phyloP scores from a whole-genome alignment of 1,139 yeast genomes.

The Geotrichum candidum region DNA sequence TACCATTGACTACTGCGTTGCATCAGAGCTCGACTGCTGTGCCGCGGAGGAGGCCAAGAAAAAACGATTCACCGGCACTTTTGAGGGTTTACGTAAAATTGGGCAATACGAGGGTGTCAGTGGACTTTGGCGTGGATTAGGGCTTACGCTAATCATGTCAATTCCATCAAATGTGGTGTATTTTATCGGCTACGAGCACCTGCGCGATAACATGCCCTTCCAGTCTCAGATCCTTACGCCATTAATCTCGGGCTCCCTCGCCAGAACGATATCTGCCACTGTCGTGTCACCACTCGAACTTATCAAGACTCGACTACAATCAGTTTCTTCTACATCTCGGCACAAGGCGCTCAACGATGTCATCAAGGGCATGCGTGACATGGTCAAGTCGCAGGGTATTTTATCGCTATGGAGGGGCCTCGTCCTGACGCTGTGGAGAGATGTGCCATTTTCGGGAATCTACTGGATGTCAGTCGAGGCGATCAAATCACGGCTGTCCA shows the following conservation, averaged over 20 bases:
- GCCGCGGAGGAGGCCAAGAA: conserved; percentile 34
- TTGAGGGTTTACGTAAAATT: conserved; percentile 66
- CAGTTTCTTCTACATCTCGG: conserved; percentile 41
- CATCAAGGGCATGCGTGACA: conserved; percentile 49
- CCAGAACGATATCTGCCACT: conserved; percentile 79
- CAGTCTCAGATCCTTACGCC: conserved; percentile 55
- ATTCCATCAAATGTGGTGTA: conserved; percentile 90
- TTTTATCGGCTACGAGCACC: conserved; percentile 86
- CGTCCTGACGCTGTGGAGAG: conserved; percentile 87
- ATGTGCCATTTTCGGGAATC: conserved; percentile 92
- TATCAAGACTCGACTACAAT: conserved; percentile 80
- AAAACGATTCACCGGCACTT: conserved; percentile 48
- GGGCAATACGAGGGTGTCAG: conserved; percentile 63
- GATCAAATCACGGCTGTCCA: conserved; percentile 26
- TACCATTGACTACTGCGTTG: conserved; percentile 38
- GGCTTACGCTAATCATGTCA: conserved; percentile 80
- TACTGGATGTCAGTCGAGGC: conserved; percentile 71
- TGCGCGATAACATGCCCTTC: conserved; percentile 70
- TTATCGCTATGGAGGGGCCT: conserved; percentile 75
- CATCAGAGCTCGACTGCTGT: conserved; percentile 34
- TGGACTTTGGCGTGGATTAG: conserved; percentile 86
- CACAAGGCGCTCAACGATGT: conserved; percentile 36
- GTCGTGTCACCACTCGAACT: conserved; percentile 84
- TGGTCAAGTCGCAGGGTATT: conserved; percentile 54
- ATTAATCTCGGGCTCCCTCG: conserved; percentile 75